Base-by-base conservation (phyloP, 228 moss, liverwort and hornwort species). In the Sphagnum magellanicum region DNA sequence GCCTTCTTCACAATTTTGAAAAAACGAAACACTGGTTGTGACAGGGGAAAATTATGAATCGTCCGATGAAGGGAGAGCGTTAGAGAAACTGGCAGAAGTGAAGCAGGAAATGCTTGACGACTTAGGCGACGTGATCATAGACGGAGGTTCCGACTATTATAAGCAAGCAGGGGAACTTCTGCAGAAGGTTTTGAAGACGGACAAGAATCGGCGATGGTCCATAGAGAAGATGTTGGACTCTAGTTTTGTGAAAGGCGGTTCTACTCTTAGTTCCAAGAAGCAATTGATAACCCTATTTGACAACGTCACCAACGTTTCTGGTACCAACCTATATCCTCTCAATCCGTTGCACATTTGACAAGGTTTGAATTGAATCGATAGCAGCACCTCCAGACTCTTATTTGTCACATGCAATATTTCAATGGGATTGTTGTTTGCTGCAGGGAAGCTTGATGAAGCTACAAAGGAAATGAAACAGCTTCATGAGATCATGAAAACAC, bases 221-320 rank as follows among this genome's bases (percentile, higher is more conserved):
- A 5, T 63, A 10, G 63, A 63, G 16, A 16, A 63, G 10, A 63
- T 63, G 63, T 4, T 63, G 17, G 63, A 63, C 17, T 63, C 63
- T 47, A 47, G 63, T 16, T 63, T 63, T 63, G 63, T 63, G 47
- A 63, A 47, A 63, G 63, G 63, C 14, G 63, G 63, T 63, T 16
- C 63, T 16, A 63, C 63, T 10, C 4, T 48, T 16, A 47, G 17
- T 10, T 10, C 10, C n/a, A 63, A 63, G 63, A 63, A 16, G n/a
- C 63, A 63, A 63, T 4, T 63, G 16, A 10, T 47, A 4, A 10
- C 48, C 7, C 5, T 63, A 47, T 6, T 32, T 32, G 32, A 32
- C 32, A 32, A 32, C 3, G 32, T 32, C 32, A 32, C 0, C 63
- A 63, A 8, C 7, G 48, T 63, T n/a, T 63, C 63, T 14, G 63